These are phyloP conservation scores for Inonotus obliquus DNA, from an alignment of 1,284 basidiomycete genomes.

Conservation along the genomic window DNA sequence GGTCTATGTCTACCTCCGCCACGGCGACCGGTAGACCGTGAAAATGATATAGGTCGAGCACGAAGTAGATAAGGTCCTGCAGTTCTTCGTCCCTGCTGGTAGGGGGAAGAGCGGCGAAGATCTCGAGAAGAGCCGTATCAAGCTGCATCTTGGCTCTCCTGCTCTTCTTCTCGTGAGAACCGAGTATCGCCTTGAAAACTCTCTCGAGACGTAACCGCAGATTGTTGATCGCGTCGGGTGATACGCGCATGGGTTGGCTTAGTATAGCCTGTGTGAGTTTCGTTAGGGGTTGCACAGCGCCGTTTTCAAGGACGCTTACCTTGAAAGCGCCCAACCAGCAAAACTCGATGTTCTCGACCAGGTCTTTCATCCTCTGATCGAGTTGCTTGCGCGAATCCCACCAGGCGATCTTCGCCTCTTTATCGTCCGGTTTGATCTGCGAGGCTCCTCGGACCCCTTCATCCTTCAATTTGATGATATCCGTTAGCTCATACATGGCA, in stretches of 20 bases:
- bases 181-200: slow-evolving; percentile 65
- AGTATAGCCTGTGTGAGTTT: slow-evolving; percentile 59
- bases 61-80: slow-evolving; percentile 92
- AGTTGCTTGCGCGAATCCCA: slow-evolving; percentile 79
- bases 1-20: slow-evolving; percentile 90
- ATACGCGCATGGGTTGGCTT: slow-evolving; percentile 46
- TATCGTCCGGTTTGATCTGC: slow-evolving; percentile 60
- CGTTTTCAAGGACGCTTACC: slow-evolving; percentile 39
- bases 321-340: slow-evolving; percentile 98
- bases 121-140: slow-evolving; percentile 75
- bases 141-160: slow-evolving; percentile 48
- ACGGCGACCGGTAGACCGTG: slow-evolving; percentile 86
- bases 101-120: slow-evolving; percentile 79
- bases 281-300: not conserved
- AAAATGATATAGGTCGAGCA: slow-evolving; percentile 92
- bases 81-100: slow-evolving; percentile 89
- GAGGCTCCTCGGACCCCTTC: slow-evolving; percentile 72
- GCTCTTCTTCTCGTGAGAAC: slow-evolving; percentile 52
- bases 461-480: slow-evolving; percentile 78
- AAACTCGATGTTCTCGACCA: slow-evolving; percentile 86
- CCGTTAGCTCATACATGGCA: slow-evolving; percentile 69
- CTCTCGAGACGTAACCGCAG: slow-evolving; percentile 68
- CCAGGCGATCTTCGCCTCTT: slow-evolving; percentile 70
- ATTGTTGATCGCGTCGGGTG: slow-evolving; percentile 43
- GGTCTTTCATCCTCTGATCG: slow-evolving; percentile 70